Conservation (phyloP, 2,329 filamentous ascomycete species). For the Sporothrix mexicana region DNA sequence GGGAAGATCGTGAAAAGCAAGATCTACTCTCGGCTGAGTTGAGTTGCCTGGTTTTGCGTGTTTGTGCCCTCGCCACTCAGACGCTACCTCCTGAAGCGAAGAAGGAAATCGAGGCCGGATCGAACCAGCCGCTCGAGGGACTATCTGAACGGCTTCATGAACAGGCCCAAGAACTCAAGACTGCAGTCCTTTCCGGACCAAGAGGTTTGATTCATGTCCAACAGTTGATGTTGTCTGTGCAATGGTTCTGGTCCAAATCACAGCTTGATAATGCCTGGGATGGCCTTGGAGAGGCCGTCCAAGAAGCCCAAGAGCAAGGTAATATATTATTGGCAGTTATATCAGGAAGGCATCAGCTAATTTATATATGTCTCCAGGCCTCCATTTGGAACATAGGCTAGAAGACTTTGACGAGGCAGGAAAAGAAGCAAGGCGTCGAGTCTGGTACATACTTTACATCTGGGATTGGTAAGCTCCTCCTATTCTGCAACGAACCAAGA, state of each 20-base stretch:
- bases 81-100: constrained; percentile 48
- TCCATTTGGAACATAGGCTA: constrained; percentile 46
- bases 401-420: not conserved
- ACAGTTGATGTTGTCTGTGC: constrained; percentile 54
- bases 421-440: not conserved
- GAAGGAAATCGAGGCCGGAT: constrained; percentile 50
- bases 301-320: constrained; percentile 57
- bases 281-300: constrained; percentile 50
- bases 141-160: not conserved
- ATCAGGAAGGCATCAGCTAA: not conserved
- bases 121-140: constrained; percentile 20
- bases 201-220: constrained; percentile 54
- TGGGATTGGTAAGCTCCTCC: not conserved
- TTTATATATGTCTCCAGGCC: constrained; percentile 40
- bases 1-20: constrained; percentile 46
- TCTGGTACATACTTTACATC: not conserved
- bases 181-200: constrained; percentile 50
- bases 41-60: constrained; percentile 54
- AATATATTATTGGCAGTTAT: constrained; percentile 23
- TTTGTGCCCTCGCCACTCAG: constrained; percentile 54
- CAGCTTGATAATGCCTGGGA: constrained; percentile 58
- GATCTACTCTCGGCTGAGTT: constrained; percentile 50
- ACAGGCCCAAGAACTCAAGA: constrained; percentile 45
- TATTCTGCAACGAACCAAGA: not conserved
- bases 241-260: constrained; percentile 55